Conservation (phyloP, 768 basidiomycete genomes). For the Xerocomus spinulosus region DNA sequence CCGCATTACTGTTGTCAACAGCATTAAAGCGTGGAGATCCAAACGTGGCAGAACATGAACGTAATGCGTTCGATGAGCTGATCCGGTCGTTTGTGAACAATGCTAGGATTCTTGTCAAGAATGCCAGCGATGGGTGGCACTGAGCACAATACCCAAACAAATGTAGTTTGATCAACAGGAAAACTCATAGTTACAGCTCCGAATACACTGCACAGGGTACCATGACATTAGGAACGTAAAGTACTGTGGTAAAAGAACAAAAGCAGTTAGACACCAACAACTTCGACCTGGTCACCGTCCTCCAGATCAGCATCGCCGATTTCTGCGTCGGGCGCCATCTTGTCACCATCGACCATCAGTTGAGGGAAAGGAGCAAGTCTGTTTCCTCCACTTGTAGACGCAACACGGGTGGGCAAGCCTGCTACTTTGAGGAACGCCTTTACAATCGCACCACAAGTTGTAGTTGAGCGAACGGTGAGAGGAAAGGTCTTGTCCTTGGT, state of each 20-base stretch:
- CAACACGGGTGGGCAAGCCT: constrained; percentile 41
- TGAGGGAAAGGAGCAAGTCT: constrained; percentile 23
- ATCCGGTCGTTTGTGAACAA: constrained; percentile 93
- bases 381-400: constrained; percentile 35
- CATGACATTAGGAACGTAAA: constrained; percentile 12
- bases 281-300: constrained; percentile 76
- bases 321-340: constrained; percentile 50
- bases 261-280: constrained; percentile 48
- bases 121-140: constrained; percentile 53
- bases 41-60: constrained; percentile 56
- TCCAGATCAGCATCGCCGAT: constrained; percentile 71
- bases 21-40: constrained; percentile 66
- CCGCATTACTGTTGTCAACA: constrained; percentile 64
- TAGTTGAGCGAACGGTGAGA: constrained; percentile 67
- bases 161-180: not conserved
- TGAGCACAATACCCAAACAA: not conserved
- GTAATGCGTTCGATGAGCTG: constrained; percentile 82
- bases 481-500: constrained; percentile 50
- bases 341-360: constrained; percentile 68
- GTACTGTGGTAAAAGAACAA: constrained; percentile 4
- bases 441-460: constrained; percentile 72
- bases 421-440: constrained; percentile 70
- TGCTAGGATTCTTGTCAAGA: constrained; percentile 81
- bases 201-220: constrained; percentile 5
- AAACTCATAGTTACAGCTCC: constrained; percentile 1